phyloP scores from a whole-genome alignment of 805 yeast genomes.

The Candida multigemmis region DNA sequence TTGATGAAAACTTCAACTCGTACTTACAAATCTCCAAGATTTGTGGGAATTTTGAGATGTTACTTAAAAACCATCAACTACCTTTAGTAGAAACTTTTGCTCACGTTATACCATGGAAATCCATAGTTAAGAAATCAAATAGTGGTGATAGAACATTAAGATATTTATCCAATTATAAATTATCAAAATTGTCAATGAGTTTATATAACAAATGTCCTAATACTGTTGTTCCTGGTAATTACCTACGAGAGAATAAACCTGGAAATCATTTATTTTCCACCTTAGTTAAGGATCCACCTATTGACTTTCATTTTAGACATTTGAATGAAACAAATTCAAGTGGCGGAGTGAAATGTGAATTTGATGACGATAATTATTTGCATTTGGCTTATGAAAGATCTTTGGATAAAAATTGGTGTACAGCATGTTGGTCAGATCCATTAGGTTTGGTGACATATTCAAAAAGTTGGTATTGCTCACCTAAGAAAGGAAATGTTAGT shows the following conservation, averaged over 20 bases:
- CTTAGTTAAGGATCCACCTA: constrained; percentile 28
- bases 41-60: constrained; percentile 37
- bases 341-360: constrained; percentile 8
- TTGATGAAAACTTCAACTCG: constrained; percentile 33
- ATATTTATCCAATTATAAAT: constrained; percentile 22
- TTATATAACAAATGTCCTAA: constrained; percentile 51
- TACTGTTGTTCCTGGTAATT: constrained; percentile 4
- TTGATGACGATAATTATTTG: constrained; percentile 62
- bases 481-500: constrained; percentile 5
- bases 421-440: constrained; percentile 87
- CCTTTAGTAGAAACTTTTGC: constrained; percentile 29
- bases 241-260: constrained; percentile 1
- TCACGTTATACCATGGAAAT: constrained; percentile 23
- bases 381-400: constrained; percentile 85
- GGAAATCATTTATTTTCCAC: constrained; percentile 16
- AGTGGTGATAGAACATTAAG: constrained; percentile 10
- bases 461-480: constrained; percentile 53
- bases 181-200: constrained; percentile 39
- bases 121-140: constrained; percentile 12
- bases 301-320: constrained; percentile 25
- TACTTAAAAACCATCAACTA: constrained; percentile 27
- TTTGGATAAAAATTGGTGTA: constrained; percentile 72
- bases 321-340: constrained; percentile 10
- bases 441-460: constrained; percentile 55
- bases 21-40: constrained; percentile 37